Conservation (phyloP, 352 stramenopile genomes). For the Phytophthora gonapodyides region DNA sequence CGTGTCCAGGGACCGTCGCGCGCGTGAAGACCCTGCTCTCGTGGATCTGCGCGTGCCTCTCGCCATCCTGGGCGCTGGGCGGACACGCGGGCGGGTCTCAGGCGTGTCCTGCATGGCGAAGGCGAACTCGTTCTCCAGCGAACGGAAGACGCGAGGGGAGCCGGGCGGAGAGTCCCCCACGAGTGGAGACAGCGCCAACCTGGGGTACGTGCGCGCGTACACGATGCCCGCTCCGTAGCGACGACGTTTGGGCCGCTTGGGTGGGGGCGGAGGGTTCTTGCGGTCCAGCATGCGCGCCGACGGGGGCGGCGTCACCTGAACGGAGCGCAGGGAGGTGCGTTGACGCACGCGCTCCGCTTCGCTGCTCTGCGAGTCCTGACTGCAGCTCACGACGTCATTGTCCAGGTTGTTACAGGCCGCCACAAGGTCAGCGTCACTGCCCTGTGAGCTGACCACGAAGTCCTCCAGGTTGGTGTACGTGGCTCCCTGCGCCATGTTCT, state of each 20-base stretch:
- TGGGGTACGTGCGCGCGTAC: slow-evolving; percentile 38
- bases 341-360: slow-evolving; percentile 29
- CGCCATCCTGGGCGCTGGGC: slow-evolving; percentile 54
- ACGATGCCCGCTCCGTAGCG: slow-evolving; percentile 33
- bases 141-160: slow-evolving; percentile 58
- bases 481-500: slow-evolving; percentile 34
- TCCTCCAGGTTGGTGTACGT: slow-evolving; percentile 32
- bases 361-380: slow-evolving; percentile 29
- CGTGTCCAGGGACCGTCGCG: slow-evolving; percentile 49
- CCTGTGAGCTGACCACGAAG: slow-evolving; percentile 26
- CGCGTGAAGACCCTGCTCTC: slow-evolving; percentile 37
- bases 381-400: slow-evolving; percentile 25
- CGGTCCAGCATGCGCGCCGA: slow-evolving; percentile 70
- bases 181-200: slow-evolving; percentile 41
- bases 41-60: slow-evolving; percentile 44
- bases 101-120: slow-evolving; percentile 62
- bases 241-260: slow-evolving; percentile 37
- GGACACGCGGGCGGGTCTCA: slow-evolving; percentile 46
- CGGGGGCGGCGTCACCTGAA: slow-evolving; percentile 67
- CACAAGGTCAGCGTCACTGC: slow-evolving; percentile 32
- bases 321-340: slow-evolving; percentile 32
- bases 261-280: slow-evolving; percentile 66
- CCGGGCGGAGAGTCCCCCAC: slow-evolving; percentile 42
- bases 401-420: slow-evolving; percentile 32
- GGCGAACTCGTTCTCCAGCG: slow-evolving; percentile 67